Conservation (phyloP, 208 protist species). For the Endotrypanum monterogeii region DNA sequence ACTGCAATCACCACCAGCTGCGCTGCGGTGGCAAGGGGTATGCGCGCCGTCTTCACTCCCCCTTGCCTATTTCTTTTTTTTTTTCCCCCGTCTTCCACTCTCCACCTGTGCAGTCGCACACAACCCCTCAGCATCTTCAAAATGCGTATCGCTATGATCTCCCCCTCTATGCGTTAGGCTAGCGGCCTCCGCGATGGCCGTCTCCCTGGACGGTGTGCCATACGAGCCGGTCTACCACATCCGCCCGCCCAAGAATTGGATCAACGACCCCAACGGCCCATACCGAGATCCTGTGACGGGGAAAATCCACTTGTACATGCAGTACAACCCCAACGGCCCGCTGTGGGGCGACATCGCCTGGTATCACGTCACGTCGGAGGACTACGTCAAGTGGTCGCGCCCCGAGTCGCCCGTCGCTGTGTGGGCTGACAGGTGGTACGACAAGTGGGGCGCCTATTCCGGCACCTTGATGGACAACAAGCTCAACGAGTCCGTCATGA, state of each 20-base stretch:
- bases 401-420: slow-evolving; percentile 29
- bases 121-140: not conserved
- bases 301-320: slow-evolving; percentile 58
- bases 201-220: slow-evolving; percentile 17
- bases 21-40: too few species aligned
- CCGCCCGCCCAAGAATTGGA: slow-evolving; percentile 48
- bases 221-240: slow-evolving; percentile 45
- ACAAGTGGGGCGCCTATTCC: slow-evolving; percentile 47
- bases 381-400: slow-evolving; percentile 62
- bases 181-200: slow-evolving; percentile 1
- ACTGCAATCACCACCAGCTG: too few species aligned
- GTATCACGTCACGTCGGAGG: slow-evolving; percentile 61
- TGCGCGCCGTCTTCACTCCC: too few species aligned
- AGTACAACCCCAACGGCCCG: slow-evolving; percentile 30
- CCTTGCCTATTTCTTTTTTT: too few species aligned
- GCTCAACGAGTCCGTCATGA: slow-evolving; percentile 36
- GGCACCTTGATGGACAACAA: slow-evolving; percentile 63
- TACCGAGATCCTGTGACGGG: slow-evolving; percentile 52
- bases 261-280: slow-evolving; percentile 58
- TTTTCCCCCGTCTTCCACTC: not conserved
- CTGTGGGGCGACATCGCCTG: slow-evolving; percentile 60
- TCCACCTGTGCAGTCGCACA: not conserved
- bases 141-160: not conserved
- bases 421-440: slow-evolving; percentile 52
- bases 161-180: not conserved